Percentiles rank a stretch among this genome's conserved stretches.
Conservation (phyloP, 2,329 filamentous ascomycete genomes). For the Hypoxylon sp. region DNA sequence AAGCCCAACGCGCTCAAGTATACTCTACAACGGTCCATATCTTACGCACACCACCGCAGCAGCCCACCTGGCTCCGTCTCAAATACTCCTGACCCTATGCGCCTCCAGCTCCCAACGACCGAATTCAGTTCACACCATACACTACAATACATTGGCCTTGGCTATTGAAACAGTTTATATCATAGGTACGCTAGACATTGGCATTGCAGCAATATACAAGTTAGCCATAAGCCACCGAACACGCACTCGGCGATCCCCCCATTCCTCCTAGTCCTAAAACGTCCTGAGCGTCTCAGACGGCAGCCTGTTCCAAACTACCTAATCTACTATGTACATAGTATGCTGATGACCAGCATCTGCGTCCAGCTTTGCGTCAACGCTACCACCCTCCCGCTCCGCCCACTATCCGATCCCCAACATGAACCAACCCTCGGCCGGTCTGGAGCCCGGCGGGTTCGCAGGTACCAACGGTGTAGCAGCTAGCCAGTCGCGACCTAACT, state of each 20-base stretch:
- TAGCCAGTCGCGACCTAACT: constrained; percentile 28
- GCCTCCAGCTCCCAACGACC: constrained; percentile 11
- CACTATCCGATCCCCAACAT: constrained; percentile 28
- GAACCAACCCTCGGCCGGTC: constrained; percentile 25
- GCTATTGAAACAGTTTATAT: constrained; percentile 1
- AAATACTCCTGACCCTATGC: constrained; percentile 23
- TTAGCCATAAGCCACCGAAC: neutral
- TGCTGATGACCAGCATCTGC: constrained; percentile 17
- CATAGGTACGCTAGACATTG: constrained; percentile 17
- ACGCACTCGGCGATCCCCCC: neutral
- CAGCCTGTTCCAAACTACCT: too few relatives aligned
- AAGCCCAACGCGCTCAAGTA: too few relatives aligned
- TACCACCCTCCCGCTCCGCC: constrained; percentile 25
- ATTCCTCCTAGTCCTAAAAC: neutral
- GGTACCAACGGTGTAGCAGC: constrained; percentile 23
- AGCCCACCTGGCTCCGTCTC: neutral
- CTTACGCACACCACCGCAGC: too few relatives aligned
- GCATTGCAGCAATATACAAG: neutral
- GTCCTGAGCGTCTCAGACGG: neutral
- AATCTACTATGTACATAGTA: neutral
- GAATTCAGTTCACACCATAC: neutral
- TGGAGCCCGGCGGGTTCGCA: constrained; percentile 28
- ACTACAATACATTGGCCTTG: constrained; percentile 1
- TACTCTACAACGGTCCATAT: too few relatives aligned
- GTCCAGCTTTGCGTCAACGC: constrained; percentile 25